A percentile compares a stretch with the other conserved stretches of the same genome.
phyloP scores from a whole-genome alignment of 805 yeast genomes.

The Suhomyces xylopsoci region DNA sequence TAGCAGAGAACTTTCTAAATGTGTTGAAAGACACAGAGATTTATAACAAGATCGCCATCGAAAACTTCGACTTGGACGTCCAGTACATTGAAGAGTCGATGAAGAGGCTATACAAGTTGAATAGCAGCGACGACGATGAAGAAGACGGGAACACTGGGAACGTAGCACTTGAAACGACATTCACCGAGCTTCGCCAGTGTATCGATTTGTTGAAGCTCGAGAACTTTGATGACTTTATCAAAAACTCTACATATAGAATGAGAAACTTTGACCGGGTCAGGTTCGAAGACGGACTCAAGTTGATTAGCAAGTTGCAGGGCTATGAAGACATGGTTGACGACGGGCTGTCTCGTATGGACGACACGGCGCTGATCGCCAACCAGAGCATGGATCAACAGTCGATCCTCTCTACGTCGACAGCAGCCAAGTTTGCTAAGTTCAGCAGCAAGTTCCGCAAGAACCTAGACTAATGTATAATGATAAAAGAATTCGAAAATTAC shows the following conservation, averaged over 20 bases:
- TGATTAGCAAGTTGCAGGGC: constrained; percentile 52
- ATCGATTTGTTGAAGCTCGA: constrained; percentile 68
- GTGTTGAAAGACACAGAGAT: constrained; percentile 53
- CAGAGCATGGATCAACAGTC: constrained; percentile 19
- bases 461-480: constrained; percentile 4
- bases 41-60: constrained; percentile 58
- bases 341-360: background rate
- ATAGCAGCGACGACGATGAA: constrained; percentile 16
- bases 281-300: constrained; percentile 63
- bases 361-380: background rate
- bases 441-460: constrained; percentile 14
- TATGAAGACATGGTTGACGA: constrained; percentile 14
- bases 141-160: constrained; percentile 22
- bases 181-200: constrained; percentile 75
- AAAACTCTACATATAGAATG: constrained; percentile 41
- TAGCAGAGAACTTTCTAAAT: constrained; percentile 66
- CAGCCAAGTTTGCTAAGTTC: constrained; percentile 16
- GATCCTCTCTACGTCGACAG: constrained; percentile 18
- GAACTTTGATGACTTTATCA: constrained; percentile 60
- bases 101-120: constrained; percentile 30
- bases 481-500: too few relatives aligned
- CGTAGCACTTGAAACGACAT: constrained; percentile 66
- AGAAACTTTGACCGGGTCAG: constrained; percentile 68
- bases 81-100: constrained; percentile 65
- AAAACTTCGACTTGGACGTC: constrained; percentile 78